Evolutionary conservation across 495 filamentous ascomycete genomes (phyloP), one percentile per base, ranked within the genome.

Genomic region (Cercophora samala): DNA sequence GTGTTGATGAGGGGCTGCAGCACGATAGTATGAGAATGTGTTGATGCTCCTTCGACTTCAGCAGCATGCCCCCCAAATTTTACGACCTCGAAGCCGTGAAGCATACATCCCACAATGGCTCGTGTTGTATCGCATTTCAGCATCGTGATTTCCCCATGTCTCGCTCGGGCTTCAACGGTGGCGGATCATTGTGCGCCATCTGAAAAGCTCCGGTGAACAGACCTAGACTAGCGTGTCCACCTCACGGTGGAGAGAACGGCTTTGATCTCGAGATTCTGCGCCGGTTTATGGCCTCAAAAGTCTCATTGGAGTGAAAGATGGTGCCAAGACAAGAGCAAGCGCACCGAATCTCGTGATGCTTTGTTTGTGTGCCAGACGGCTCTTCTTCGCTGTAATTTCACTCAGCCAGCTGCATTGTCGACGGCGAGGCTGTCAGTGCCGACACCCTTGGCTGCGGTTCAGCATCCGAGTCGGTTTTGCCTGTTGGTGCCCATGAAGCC

Each of bases 351-450:
- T 56, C 22, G 53, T 23, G 53, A 56, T 56, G 53, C 53, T 56
- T 23, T 56, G 53, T 54, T 66, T 59, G 53, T 62, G 60, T 62
- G 68, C 70, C 64, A 68, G 68, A 72, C 75, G 77, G 76, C 77
- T 77, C 74, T 78, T 77, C 70, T 63, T 79, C 76, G 73, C 69
- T 75, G 70, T 78, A 80, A 78, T 78, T 75, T 75, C 69, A 76
- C 70, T 59, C 29, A 61, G 55, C 63, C 53, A 60, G 69, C 62
- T 61, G 55, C 61, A 21, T 25, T 29, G 46, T 25, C 55, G 42
- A 42, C 15, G 29, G 62, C 58, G 67, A 65, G 60, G 69, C 63
- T 66, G 56, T 59, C 24, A 29, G 26, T 64, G 42, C 19, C 46
- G 18, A 55, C 26, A 29, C 23, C 51, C 46, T 54, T 51, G 62